Conservation (phyloP, 176 grass and related monocot genomes). For the Eleusine indica region DNA sequence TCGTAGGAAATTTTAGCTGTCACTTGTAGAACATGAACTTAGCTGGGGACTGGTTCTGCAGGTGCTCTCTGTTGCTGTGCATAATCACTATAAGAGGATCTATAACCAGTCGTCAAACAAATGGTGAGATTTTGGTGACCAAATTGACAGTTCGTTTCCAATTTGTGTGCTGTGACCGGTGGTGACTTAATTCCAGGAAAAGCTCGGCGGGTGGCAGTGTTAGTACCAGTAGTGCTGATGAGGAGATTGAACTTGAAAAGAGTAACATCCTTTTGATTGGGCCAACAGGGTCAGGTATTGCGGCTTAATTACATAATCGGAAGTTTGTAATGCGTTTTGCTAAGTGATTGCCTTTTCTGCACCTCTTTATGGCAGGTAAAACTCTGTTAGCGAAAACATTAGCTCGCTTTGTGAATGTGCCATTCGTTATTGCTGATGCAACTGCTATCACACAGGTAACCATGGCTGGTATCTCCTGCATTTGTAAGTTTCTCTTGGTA, state of each 20-base stretch:
- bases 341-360: constrained; percentile 1
- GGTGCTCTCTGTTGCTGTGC: constrained; percentile 67
- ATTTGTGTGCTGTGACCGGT: not conserved
- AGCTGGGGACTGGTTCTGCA: constrained; percentile 32
- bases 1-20: not conserved
- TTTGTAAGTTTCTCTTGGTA: not conserved
- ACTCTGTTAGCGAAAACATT: constrained; percentile 64
- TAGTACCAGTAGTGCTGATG: not conserved
- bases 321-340: not conserved
- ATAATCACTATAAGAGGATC: constrained; percentile 80
- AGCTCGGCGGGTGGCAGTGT: not conserved
- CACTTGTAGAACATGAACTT: not conserved
- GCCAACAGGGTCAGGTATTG: constrained; percentile 58
- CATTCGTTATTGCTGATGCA: constrained; percentile 72
- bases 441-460: constrained; percentile 63
- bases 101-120: constrained; percentile 46
- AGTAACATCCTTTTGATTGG: constrained; percentile 72
- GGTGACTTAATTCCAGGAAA: constrained; percentile 3
- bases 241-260: constrained; percentile 63
- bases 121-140: constrained; percentile 16
- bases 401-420: constrained; percentile 60
- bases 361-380: constrained; percentile 51
- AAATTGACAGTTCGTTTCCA: not conserved
- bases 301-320: not conserved
- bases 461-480: not conserved